These are phyloP conservation scores for Boletus patriciae DNA, from an alignment of 768 basidiomycete genomes.

Conservation along the genomic window DNA sequence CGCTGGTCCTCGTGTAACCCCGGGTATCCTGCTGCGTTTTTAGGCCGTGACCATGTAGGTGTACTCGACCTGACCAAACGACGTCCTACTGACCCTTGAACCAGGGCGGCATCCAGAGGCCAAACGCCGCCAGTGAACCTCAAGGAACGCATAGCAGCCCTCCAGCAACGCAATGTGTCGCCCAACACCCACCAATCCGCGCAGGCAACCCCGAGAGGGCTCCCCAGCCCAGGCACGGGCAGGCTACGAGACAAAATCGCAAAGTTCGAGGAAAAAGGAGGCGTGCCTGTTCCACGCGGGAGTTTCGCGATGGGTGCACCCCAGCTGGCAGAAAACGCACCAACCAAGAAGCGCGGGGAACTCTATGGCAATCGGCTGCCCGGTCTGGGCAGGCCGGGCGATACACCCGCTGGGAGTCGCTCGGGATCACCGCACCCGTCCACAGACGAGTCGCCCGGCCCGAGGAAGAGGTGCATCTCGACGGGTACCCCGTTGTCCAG, in stretches of 20 bases:
- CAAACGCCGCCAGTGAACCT: slow-evolving; percentile 48
- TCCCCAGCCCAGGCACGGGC: slow-evolving; percentile 29
- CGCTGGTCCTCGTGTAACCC: slow-evolving; percentile 24
- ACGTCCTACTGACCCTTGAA: slow-evolving; percentile 17
- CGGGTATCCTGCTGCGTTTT: not conserved
- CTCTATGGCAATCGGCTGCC: slow-evolving; percentile 73
- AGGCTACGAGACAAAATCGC: slow-evolving; percentile 70
- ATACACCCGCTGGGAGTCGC: slow-evolving; percentile 13
- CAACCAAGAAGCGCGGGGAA: slow-evolving; percentile 57
- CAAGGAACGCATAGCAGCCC: slow-evolving; percentile 80
- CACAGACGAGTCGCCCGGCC: slow-evolving; percentile 17
- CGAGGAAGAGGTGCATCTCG: slow-evolving; percentile 33
- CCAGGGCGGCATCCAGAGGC: slow-evolving; percentile 30
- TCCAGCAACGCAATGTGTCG: slow-evolving; percentile 56
- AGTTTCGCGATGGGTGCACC: slow-evolving; percentile 71
- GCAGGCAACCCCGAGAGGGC: slow-evolving; percentile 30
- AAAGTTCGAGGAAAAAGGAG: slow-evolving; percentile 77
- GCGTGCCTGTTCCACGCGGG: slow-evolving; percentile 70
- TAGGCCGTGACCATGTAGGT: slow-evolving; percentile 26
- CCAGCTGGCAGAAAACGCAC: slow-evolving; percentile 47
- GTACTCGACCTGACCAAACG: not conserved
- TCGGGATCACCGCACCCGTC: slow-evolving; percentile 18
- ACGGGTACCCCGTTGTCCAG: slow-evolving; percentile 25
- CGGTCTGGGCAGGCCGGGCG: slow-evolving; percentile 27
- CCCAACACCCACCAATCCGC: slow-evolving; percentile 34